These are phyloP conservation scores for Annulohypoxylon bovei DNA, from an alignment of 495 filamentous ascomycete species.

Conservation along the genomic window DNA sequence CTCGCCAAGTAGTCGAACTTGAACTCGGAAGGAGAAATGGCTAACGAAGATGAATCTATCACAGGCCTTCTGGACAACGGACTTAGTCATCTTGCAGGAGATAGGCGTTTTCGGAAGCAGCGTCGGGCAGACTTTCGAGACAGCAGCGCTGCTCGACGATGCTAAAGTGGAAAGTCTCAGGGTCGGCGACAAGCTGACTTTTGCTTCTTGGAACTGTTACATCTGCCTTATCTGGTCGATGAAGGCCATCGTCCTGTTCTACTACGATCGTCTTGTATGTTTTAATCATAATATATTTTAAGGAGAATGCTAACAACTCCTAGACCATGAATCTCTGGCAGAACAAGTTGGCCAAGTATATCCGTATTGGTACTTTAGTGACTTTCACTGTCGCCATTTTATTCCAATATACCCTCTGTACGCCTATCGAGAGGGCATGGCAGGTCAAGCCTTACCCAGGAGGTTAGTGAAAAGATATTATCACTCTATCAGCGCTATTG, in stretches of 20 bases:
- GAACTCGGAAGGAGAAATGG: neutral
- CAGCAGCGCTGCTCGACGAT: constrained; percentile 8
- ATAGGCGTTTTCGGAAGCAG: constrained; percentile 27
- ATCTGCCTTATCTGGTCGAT: constrained; percentile 28
- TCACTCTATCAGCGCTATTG: neutral
- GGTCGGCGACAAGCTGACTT: constrained; percentile 22
- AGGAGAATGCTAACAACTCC: constrained; percentile 4
- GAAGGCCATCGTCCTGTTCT: constrained; percentile 23
- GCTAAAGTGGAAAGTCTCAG: constrained; percentile 17
- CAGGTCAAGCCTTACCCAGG: constrained; percentile 20
- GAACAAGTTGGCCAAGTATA: constrained; percentile 1
- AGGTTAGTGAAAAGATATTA: neutral
- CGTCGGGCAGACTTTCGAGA: constrained; percentile 17
- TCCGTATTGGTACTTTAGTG: neutral
- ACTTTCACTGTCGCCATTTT: constrained; percentile 16
- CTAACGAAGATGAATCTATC: neutral
- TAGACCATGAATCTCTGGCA: constrained; percentile 27
- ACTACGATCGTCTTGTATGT: constrained; percentile 21
- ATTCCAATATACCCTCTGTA: constrained; percentile 21
- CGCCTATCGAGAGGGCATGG: constrained; percentile 16
- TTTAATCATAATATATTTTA: neutral
- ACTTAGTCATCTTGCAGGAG: constrained; percentile 13
- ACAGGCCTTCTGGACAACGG: constrained; percentile 20
- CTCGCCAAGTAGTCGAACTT: neutral
- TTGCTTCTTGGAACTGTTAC: constrained; percentile 22